Evolutionary conservation across 2,329 filamentous ascomycete genomes (phyloP).

Genomic region (Trichoderma arundinaceum): DNA sequence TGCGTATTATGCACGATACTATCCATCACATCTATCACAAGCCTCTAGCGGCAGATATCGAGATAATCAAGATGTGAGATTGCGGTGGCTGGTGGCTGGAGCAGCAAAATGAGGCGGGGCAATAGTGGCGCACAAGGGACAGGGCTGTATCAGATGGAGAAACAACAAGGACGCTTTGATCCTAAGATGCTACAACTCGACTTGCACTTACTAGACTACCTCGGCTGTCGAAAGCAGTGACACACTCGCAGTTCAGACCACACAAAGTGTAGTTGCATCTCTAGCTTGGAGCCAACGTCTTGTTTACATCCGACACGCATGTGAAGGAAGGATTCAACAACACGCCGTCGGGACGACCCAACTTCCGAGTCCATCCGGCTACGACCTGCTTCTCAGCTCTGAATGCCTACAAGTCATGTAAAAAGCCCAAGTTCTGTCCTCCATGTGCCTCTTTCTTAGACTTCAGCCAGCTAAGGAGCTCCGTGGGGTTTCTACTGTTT

Average conservation of each 20-base stretch:
- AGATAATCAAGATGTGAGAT: neutral
- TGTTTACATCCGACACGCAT: neutral
- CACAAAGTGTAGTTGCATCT: neutral
- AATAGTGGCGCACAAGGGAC: neutral
- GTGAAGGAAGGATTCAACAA: neutral
- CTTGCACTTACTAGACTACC: neutral
- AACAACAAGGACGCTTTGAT: neutral
- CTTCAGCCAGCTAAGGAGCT: neutral
- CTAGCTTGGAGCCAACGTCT: neutral
- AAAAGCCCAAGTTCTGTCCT: neutral
- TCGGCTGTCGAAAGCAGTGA: neutral
- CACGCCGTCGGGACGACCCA: neutral
- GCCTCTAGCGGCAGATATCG: neutral
- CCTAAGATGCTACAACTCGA: neutral
- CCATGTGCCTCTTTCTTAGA: no score
- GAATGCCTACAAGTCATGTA: neutral
- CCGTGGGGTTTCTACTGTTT: neutral
- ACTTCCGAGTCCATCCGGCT: neutral
- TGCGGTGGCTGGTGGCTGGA: neutral
- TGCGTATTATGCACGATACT: neutral
- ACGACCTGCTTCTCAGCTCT: neutral
- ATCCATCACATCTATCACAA: neutral
- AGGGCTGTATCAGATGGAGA: slow-evolving; percentile 2
- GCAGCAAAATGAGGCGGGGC: neutral
- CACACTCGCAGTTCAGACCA: neutral